Conservation (phyloP, 805 yeast species). For the Scheffersomyces ergatensis region DNA sequence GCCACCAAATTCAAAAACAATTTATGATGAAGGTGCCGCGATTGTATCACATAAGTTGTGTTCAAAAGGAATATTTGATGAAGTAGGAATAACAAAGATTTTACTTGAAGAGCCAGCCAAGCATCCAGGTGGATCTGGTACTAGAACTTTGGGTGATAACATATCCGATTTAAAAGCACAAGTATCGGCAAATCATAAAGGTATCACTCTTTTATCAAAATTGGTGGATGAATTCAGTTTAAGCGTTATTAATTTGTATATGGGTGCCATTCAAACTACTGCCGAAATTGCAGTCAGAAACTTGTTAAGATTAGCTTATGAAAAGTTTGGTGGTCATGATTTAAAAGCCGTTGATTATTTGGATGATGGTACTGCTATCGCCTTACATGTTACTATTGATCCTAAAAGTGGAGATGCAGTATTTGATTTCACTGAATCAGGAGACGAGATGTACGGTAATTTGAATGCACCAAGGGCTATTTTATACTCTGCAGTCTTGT, state of each 20-base stretch:
- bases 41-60: constrained; percentile 78
- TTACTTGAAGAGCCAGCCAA: constrained; percentile 74
- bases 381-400: constrained; percentile 49
- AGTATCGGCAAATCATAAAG: constrained; percentile 85
- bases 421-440: constrained; percentile 85
- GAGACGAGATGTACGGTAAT: constrained; percentile 85
- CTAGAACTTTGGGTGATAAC: constrained; percentile 80
- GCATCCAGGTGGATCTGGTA: constrained; percentile 85
- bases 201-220: constrained; percentile 61
- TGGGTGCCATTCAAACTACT: constrained; percentile 34
- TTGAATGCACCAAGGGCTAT: constrained; percentile 92
- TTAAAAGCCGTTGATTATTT: constrained; percentile 60
- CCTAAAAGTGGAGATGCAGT: constrained; percentile 55
- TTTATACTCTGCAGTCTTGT: constrained; percentile 83
- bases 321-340: constrained; percentile 37
- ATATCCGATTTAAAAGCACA: constrained; percentile 56
- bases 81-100: constrained; percentile 59
- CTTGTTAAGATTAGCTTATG: constrained; percentile 26
- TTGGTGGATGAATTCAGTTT: constrained; percentile 64
- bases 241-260: constrained; percentile 31
- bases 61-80: constrained; percentile 66
- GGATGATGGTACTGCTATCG: constrained; percentile 80
- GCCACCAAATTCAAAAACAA: constrained; percentile 86
- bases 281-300: constrained; percentile 34
- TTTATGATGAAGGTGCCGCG: constrained; percentile 90